Conservation (phyloP, 495 filamentous ascomycete species). For the Aspergillus saccharolyticus region DNA sequence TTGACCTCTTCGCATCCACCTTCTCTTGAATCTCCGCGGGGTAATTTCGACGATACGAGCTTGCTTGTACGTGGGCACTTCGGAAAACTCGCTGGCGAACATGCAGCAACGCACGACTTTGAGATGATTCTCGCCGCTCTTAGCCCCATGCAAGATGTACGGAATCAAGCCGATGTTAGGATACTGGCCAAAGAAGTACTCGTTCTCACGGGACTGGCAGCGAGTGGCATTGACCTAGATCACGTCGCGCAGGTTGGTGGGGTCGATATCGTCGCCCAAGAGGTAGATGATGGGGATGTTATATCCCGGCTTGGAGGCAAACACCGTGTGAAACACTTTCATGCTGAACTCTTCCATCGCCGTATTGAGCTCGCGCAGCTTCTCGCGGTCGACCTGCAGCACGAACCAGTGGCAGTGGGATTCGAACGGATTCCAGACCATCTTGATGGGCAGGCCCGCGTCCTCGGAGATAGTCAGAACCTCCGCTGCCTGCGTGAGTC, state of each 20-base stretch:
- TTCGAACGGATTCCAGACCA: conserved; percentile 24
- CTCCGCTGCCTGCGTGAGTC: conserved; percentile 23
- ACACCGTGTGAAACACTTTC: conserved; percentile 21
- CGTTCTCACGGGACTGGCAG: conserved; percentile 24
- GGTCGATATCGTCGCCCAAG: conserved; percentile 30
- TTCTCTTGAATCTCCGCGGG: conserved; percentile 30
- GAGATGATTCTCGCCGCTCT: neutral
- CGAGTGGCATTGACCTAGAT: conserved; percentile 31
- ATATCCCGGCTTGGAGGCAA: conserved; percentile 23
- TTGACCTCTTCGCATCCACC: conserved; percentile 24
- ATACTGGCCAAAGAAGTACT: conserved; percentile 27
- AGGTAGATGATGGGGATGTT: conserved; percentile 24
- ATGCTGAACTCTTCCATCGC: conserved; percentile 18
- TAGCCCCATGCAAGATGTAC: conserved; percentile 20
- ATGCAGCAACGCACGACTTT: conserved; percentile 34
- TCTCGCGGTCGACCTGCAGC: conserved; percentile 20
- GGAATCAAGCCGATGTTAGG: conserved; percentile 26
- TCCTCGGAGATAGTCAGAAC: conserved; percentile 27
- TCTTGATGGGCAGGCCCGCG: conserved; percentile 21
- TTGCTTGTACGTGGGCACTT: conserved; percentile 25
- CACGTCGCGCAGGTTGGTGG: conserved; percentile 19
- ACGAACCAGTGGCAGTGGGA: conserved; percentile 28
- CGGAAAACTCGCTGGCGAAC: neutral
- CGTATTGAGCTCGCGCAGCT: conserved; percentile 18
- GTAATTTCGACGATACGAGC: conserved; percentile 14